Evolutionary conservation across 2,329 filamentous ascomycete species (phyloP).

Genomic region (Huntiella decipiens): DNA sequence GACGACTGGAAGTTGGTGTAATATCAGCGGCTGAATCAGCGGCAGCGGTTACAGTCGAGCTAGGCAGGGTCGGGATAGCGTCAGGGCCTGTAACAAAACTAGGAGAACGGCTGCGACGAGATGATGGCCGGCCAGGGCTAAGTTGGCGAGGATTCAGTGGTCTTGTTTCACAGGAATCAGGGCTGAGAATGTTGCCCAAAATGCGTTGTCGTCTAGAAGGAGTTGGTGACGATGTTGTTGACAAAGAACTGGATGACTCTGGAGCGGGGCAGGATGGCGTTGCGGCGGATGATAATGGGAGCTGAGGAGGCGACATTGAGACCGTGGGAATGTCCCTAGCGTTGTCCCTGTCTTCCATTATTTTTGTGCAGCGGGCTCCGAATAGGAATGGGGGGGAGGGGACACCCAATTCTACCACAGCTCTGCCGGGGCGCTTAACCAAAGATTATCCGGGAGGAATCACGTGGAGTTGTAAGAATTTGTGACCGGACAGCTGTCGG

Average conservation of each 20-base stretch:
- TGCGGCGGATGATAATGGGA: constrained; percentile 2
- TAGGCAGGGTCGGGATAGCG: background rate
- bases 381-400: constrained; percentile 4
- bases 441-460: constrained; percentile 11
- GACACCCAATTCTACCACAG: constrained; percentile 7
- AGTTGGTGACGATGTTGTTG: constrained; percentile 3
- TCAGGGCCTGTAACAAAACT: constrained; percentile 3
- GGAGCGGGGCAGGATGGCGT: constrained; percentile 1
- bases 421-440: constrained; percentile 10
- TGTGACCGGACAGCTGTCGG: background rate
- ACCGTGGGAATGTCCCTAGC: constrained; percentile 9
- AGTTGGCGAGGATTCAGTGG: constrained; percentile 4
- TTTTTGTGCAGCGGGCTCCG: constrained; percentile 10
- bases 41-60: background rate
- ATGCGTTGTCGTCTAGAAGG: constrained; percentile 5
- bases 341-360: constrained; percentile 11
- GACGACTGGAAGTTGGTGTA: constrained; percentile 10
- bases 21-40: constrained; percentile 1
- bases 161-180: constrained; percentile 5
- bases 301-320: constrained; percentile 11
- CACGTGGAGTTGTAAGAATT: constrained; percentile 5
- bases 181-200: constrained; percentile 7
- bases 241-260: background rate
- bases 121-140: constrained; percentile 9
- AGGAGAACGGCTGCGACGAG: constrained; percentile 8